Percentiles rank a stretch among this genome's conserved stretches.
Evolutionary conservation across 2,329 filamentous ascomycete species (phyloP).

Genomic region (Phialophora verrucosa): DNA sequence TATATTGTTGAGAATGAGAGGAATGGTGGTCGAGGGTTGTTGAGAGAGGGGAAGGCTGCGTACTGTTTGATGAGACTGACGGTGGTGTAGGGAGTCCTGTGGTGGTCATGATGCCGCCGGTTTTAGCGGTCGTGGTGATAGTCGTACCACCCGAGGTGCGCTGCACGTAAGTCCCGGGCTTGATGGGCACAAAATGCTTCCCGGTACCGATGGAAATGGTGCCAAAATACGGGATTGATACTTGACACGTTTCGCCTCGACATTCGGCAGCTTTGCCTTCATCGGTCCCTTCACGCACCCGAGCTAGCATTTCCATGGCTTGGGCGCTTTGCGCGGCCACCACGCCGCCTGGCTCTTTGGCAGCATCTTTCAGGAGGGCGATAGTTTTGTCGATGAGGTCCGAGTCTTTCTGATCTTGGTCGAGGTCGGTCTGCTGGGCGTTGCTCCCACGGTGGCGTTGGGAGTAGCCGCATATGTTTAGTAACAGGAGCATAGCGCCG

Average conservation of each 20-base stretch:
- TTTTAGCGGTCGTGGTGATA: conserved; percentile 9
- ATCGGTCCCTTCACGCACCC: conserved; percentile 38
- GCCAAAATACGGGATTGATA: conserved; percentile 55
- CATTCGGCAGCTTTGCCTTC: conserved; percentile 24
- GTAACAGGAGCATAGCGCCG: conserved; percentile 52
- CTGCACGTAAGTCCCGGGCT: conserved; percentile 34
- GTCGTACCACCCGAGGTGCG: conserved; percentile 4
- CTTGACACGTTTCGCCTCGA: conserved; percentile 44
- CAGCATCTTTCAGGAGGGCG: conserved; percentile 44
- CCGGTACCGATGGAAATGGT: conserved; percentile 48
- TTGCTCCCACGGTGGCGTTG: conserved; percentile 35
- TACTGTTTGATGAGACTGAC: conserved; percentile 31
- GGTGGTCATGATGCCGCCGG: conserved; percentile 19
- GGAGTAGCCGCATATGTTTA: conserved; percentile 51
- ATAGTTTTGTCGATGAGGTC: conserved; percentile 45
- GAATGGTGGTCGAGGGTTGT: conserved; percentile 29
- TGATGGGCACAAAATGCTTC: conserved; percentile 42
- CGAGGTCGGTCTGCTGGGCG: conserved; percentile 35
- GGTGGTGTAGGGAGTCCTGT: conserved; percentile 39
- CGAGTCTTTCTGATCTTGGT: conserved; percentile 48
- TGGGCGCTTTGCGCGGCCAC: conserved; percentile 53
- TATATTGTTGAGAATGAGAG: conserved; percentile 2
- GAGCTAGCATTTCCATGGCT: conserved; percentile 49
- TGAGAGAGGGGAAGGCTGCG: conserved; percentile 35
- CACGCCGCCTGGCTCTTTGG: conserved; percentile 46